Conservation (phyloP, 441 rosid genomes). For the Arabidopsis hybrid region DNA sequence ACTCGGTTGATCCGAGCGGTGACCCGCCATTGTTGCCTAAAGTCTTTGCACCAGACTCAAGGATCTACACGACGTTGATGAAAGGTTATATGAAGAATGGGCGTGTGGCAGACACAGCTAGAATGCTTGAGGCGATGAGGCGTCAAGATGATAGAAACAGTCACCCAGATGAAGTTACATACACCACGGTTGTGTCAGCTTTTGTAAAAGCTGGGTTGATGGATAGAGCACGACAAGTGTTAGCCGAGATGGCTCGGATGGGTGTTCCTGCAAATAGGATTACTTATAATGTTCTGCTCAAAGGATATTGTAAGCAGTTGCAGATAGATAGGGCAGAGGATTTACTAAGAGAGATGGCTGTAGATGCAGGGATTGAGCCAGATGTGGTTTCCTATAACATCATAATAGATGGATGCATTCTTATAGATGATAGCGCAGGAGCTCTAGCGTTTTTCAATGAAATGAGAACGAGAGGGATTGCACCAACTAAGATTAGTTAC, state of each 20-base stretch:
- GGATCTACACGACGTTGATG: conserved; percentile 90
- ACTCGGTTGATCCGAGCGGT: conserved; percentile 48
- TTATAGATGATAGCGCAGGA: conserved; percentile 82
- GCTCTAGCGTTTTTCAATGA: conserved; percentile 84
- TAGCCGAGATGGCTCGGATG: conserved; percentile 81
- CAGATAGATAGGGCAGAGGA: conserved; percentile 76
- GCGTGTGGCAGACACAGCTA: conserved; percentile 71
- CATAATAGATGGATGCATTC: conserved; percentile 84
- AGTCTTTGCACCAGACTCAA: conserved; percentile 68
- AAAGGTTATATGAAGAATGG: conserved; percentile 95
- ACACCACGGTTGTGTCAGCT: conserved; percentile 92
- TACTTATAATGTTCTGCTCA: conserved; percentile 87
- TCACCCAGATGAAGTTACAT: conserved; percentile 89
- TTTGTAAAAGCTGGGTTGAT: conserved; percentile 78
- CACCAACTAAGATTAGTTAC: conserved; percentile 92
- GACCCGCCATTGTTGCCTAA: conserved; percentile 77
- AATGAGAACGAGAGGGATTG: conserved; percentile 82
- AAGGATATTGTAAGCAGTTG: conserved; percentile 87
- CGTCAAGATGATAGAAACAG: conserved; percentile 67
- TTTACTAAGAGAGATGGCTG: conserved; percentile 75
- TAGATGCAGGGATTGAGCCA: conserved; percentile 64
- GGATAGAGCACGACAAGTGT: conserved; percentile 86
- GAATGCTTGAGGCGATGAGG: conserved; percentile 92
- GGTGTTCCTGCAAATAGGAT: conserved; percentile 85
- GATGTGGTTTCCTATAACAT: conserved; percentile 93